Conservation (phyloP, 2,329 filamentous ascomycete genomes). For the Didymella pomorum region DNA sequence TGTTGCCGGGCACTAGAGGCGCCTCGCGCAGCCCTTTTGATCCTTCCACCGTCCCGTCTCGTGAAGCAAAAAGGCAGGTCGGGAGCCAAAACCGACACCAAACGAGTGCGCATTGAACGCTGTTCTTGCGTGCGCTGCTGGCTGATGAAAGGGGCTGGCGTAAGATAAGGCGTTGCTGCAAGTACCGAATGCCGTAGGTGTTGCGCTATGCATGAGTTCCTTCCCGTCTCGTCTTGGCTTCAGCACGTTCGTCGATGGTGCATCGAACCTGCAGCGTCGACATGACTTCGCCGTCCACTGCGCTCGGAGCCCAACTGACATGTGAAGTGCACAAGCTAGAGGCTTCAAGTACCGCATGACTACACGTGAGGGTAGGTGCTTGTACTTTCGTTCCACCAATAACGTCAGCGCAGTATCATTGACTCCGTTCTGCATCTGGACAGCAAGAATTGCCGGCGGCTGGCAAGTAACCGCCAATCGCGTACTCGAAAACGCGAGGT, state of each 20-base stretch:
- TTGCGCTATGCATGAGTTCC: slow-evolving; percentile 9
- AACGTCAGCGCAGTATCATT: slow-evolving; percentile 14
- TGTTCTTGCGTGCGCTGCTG: slow-evolving; percentile 1
- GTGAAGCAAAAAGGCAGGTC: slow-evolving; percentile 30
- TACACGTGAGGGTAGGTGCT: slow-evolving; percentile 28
- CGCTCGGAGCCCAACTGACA: slow-evolving; percentile 22
- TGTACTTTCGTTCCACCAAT: slow-evolving; percentile 21
- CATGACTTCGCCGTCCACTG: slow-evolving; percentile 20
- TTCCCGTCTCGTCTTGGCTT: slow-evolving; percentile 16
- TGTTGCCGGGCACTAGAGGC: slow-evolving; percentile 40
- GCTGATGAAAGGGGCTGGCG: background rate
- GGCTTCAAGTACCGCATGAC: slow-evolving; percentile 12
- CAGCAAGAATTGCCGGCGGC: slow-evolving; percentile 12
- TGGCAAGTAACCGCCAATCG: slow-evolving; percentile 5
- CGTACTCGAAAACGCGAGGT: slow-evolving; percentile 2
- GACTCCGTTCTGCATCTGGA: slow-evolving; percentile 32
- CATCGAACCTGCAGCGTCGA: slow-evolving; percentile 10
- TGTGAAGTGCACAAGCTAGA: slow-evolving; percentile 23
- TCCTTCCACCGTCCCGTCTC: slow-evolving; percentile 31
- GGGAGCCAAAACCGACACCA: slow-evolving; percentile 32
- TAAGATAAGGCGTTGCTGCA: slow-evolving; percentile 8
- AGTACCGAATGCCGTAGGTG: slow-evolving; percentile 12
- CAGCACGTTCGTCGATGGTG: slow-evolving; percentile 8
- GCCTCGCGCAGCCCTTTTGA: slow-evolving; percentile 36
- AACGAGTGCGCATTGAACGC: slow-evolving; percentile 9